phyloP scores from a whole-genome alignment of 1,284 basidiomycete genomes.

The Trametes pubescens region DNA sequence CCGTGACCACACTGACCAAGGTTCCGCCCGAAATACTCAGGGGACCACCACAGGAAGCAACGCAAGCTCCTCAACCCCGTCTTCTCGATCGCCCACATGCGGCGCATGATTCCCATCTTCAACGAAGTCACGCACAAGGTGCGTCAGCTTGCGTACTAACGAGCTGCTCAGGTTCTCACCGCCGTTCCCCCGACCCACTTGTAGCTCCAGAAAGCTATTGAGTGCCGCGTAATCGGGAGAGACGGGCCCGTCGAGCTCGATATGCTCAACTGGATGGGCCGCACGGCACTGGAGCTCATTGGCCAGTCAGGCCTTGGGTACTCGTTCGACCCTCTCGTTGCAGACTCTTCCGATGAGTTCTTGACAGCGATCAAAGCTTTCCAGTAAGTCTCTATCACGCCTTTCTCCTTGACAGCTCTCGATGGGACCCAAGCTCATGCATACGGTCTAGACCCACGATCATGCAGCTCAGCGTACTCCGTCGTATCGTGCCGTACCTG shows the following conservation, averaged over 20 bases:
- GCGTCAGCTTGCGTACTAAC: not conserved
- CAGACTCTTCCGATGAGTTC: slow-evolving; percentile 36
- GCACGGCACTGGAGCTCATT: slow-evolving; percentile 46
- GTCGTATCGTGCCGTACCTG: slow-evolving; percentile 1
- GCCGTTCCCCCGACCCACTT: no score
- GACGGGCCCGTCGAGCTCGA: slow-evolving; percentile 4
- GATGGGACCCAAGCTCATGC: no score
- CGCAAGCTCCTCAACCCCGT: slow-evolving; percentile 32
- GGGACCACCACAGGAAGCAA: slow-evolving; percentile 25
- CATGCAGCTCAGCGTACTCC: not conserved
- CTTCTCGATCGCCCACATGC: slow-evolving; percentile 29
- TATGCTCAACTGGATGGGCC: slow-evolving; percentile 40
- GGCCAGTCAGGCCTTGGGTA: slow-evolving; percentile 48
- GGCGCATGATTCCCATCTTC: slow-evolving; percentile 27
- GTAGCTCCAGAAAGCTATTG: slow-evolving; percentile 34
- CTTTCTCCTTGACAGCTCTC: no score
- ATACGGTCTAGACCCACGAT: not conserved
- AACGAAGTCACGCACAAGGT: slow-evolving; percentile 25
- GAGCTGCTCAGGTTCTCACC: not conserved
- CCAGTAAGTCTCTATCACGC: slow-evolving; percentile 29
- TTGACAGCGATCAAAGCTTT: slow-evolving; percentile 42
- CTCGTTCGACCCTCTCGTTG: slow-evolving; percentile 44
- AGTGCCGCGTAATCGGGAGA: not conserved
- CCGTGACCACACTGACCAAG: not conserved
- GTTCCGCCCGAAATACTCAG: not conserved